Conservation (phyloP, 495 filamentous ascomycete genomes). For the Penicillium daleae region DNA sequence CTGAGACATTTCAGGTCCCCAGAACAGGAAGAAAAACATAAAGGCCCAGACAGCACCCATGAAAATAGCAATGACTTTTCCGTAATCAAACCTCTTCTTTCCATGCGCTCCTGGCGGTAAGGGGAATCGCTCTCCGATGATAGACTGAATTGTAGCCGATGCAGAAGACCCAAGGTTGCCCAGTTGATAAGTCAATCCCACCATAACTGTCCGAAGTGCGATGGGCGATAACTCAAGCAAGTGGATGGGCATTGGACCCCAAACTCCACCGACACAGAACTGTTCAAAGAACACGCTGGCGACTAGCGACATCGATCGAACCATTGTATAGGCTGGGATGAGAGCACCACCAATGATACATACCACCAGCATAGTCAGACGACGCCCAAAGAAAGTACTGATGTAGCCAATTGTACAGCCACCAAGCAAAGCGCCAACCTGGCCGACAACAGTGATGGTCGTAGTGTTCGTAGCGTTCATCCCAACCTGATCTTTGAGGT, state of each 20-base stretch:
- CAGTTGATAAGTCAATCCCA: slow-evolving; percentile 79
- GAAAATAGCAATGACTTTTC: slow-evolving; percentile 86
- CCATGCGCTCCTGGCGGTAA: slow-evolving; percentile 47
- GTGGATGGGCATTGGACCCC: slow-evolving; percentile 80
- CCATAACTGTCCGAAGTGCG: slow-evolving; percentile 78
- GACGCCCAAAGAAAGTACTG: slow-evolving; percentile 40
- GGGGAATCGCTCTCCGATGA: slow-evolving; percentile 76
- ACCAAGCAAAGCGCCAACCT: slow-evolving; percentile 33
- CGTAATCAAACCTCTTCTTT: slow-evolving; percentile 73
- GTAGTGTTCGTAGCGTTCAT: slow-evolving; percentile 38
- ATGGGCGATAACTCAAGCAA: slow-evolving; percentile 81
- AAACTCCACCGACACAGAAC: slow-evolving; percentile 82
- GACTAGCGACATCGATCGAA: slow-evolving; percentile 33
- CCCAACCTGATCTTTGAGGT: slow-evolving; percentile 42
- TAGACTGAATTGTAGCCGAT: slow-evolving; percentile 77
- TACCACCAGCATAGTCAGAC: slow-evolving; percentile 38
- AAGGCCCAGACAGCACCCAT: slow-evolving; percentile 85
- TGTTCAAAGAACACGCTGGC: slow-evolving; percentile 59
- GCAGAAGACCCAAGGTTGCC: slow-evolving; percentile 82
- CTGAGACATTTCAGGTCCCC: slow-evolving; percentile 70
- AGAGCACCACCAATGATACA: slow-evolving; percentile 40
- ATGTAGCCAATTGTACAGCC: slow-evolving; percentile 39
- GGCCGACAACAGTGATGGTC: slow-evolving; percentile 39
- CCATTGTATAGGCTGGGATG: slow-evolving; percentile 37
- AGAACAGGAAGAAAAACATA: slow-evolving; percentile 68